A percentile compares a stretch with the other conserved stretches of the same genome.
These are phyloP conservation scores for Fraxinus ornus DNA, from an alignment of 305 asterid genomes.

Conservation along the genomic window DNA sequence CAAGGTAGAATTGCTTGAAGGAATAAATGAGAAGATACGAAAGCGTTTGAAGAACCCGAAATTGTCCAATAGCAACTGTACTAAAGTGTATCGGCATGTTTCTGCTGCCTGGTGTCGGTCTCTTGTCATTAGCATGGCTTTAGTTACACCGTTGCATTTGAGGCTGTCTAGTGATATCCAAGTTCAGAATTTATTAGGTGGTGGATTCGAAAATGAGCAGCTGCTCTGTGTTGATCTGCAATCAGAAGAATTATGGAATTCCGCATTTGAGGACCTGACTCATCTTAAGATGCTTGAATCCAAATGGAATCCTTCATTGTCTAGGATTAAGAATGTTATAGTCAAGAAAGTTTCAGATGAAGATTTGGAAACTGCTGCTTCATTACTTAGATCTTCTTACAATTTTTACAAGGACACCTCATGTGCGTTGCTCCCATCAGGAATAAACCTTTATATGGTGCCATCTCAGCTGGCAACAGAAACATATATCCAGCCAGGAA, in stretches of 20 bases:
- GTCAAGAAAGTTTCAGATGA: slow-evolving; percentile 85
- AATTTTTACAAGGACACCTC: slow-evolving; percentile 93
- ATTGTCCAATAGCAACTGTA: slow-evolving; percentile 70
- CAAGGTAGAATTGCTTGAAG: slow-evolving; percentile 89
- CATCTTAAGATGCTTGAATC: slow-evolving; percentile 73
- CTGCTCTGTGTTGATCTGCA: slow-evolving; percentile 88
- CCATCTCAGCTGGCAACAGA: slow-evolving; percentile 92
- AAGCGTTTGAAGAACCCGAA: slow-evolving; percentile 97
- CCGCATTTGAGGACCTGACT: slow-evolving; percentile 71
- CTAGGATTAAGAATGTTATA: slow-evolving; percentile 82
- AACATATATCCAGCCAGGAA: slow-evolving; percentile 86
- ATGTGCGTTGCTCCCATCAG: slow-evolving; percentile 94
- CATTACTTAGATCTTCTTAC: slow-evolving; percentile 79
- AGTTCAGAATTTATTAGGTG: slow-evolving; percentile 44
- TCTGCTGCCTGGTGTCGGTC: slow-evolving; percentile 98
- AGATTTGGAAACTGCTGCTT: slow-evolving; percentile 84
- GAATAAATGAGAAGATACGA: slow-evolving; percentile 88
- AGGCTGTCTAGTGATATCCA: slow-evolving; percentile 62
- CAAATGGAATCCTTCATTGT: slow-evolving; percentile 79
- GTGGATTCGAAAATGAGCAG: slow-evolving; percentile 61
- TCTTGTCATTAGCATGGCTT: slow-evolving; percentile 91
- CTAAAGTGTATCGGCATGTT: slow-evolving; percentile 78
- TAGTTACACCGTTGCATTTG: slow-evolving; percentile 83
- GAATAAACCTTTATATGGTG: slow-evolving; percentile 83
- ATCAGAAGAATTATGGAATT: slow-evolving; percentile 84